Conservation (phyloP, 1,284 basidiomycete genomes). For the Ceratobasidium sp. region DNA sequence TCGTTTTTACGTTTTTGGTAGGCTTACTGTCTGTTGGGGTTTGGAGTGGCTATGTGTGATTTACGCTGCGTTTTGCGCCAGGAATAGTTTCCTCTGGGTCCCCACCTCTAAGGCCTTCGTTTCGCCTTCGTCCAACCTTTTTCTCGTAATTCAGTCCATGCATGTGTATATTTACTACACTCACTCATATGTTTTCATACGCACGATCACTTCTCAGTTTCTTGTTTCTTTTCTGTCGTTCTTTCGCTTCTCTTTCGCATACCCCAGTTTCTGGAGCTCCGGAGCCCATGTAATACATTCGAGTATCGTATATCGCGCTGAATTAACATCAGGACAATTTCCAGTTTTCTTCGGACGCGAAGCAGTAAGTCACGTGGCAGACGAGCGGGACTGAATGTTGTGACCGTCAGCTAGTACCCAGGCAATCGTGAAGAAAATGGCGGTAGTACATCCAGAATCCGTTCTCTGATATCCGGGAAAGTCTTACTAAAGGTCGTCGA, state of each 20-base stretch:
- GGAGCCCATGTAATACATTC: slow-evolving; percentile 40
- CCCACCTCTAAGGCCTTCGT: neutral
- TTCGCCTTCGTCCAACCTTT: slow-evolving; percentile 31
- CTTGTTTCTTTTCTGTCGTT: slow-evolving; percentile 17
- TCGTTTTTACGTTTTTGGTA: slow-evolving; percentile 40
- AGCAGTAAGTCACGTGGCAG: slow-evolving; percentile 10
- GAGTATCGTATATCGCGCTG: slow-evolving; percentile 22
- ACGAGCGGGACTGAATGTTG: neutral
- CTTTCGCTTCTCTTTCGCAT: slow-evolving; percentile 7
- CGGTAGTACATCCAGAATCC: neutral
- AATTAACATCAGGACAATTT: slow-evolving; percentile 29
- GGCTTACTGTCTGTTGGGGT: slow-evolving; percentile 33
- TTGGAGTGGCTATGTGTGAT: slow-evolving; percentile 44
- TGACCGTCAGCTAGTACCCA: neutral
- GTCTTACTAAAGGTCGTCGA: no score
- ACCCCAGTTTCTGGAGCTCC: slow-evolving; percentile 42
- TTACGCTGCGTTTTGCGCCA: slow-evolving; percentile 25
- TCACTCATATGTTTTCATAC: slow-evolving; percentile 46
- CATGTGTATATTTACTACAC: slow-evolving; percentile 44
- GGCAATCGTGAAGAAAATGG: neutral
- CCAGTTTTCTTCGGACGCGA: neutral
- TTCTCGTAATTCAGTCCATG: slow-evolving; percentile 17
- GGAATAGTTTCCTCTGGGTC: slow-evolving; percentile 10
- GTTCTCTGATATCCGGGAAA: neutral
- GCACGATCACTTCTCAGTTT: slow-evolving; percentile 38